phyloP scores from a whole-genome alignment of 2,329 filamentous ascomycete species.

The Fusarium lyarnte region DNA sequence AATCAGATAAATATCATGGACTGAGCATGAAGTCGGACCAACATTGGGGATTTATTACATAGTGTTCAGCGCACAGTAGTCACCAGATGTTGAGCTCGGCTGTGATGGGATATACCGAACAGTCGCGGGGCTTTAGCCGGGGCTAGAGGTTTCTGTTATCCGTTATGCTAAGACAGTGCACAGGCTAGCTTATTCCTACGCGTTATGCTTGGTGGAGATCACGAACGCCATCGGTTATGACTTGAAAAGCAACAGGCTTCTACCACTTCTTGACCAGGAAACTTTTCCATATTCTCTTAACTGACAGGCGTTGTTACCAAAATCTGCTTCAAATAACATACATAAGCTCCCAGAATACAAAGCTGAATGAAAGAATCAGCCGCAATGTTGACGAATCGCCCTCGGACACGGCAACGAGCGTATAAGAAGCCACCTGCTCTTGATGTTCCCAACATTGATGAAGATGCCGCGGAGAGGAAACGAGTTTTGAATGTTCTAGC shows the following conservation, averaged over 20 bases:
- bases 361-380: conserved; percentile 12
- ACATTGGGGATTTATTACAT: conserved; percentile 25
- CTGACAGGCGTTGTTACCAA: too few species aligned
- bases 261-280: background rate
- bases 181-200: conserved; percentile 23
- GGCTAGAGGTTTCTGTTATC: conserved; percentile 37
- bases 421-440: conserved; percentile 54
- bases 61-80: conserved; percentile 19
- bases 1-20: too few species aligned
- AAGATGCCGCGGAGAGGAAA: conserved; percentile 63
- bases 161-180: conserved; percentile 45
- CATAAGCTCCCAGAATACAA: background rate
- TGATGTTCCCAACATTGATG: conserved; percentile 58
- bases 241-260: conserved; percentile 26
- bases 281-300: background rate
- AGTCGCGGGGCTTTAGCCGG: accelerated
- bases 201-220: conserved; percentile 45
- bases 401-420: conserved; percentile 52
- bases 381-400: conserved; percentile 23
- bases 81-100: background rate
- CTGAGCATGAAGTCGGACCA: conserved; percentile 13
- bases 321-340: background rate
- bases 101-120: conserved; percentile 27
- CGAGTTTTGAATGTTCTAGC: conserved; percentile 63
- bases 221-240: conserved; percentile 9